These are phyloP conservation scores for Trichoderma semiorbis DNA, from an alignment of 2,329 filamentous ascomycete species.

Conservation along the genomic window DNA sequence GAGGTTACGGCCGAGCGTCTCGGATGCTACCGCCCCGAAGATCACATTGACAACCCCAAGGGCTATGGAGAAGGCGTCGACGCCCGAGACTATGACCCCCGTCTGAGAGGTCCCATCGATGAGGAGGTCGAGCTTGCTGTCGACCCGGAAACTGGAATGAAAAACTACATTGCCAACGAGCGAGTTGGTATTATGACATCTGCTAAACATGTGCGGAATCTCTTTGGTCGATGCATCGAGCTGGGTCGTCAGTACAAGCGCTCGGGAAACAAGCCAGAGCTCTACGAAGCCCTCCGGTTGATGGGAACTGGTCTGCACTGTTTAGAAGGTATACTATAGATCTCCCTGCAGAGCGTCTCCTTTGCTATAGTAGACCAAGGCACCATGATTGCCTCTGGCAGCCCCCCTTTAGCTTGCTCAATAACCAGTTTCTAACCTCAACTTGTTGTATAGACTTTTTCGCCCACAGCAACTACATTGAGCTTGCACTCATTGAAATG, in stretches of 20 bases:
- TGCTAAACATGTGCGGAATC: conserved; percentile 68
- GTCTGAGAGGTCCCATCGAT: conserved; percentile 78
- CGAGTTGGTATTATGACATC: conserved; percentile 75
- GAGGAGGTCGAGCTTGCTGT: conserved; percentile 75
- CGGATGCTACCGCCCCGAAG: conserved; percentile 78
- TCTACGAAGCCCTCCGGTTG: conserved; percentile 81
- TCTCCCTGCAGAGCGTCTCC: not conserved
- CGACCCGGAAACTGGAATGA: conserved; percentile 72
- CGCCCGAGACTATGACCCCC: conserved; percentile 74
- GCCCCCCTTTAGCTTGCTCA: not conserved
- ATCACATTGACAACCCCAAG: conserved; percentile 72
- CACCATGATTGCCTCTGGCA: not conserved
- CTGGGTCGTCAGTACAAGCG: conserved; percentile 69
- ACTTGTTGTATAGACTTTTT: conserved; percentile 62
- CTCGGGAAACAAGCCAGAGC: conserved; percentile 61
- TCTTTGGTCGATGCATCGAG: conserved; percentile 72
- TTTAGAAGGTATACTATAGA: conserved; percentile 59
- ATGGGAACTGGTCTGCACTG: conserved; percentile 88
- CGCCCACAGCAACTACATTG: conserved; percentile 90
- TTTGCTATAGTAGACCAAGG: not conserved
- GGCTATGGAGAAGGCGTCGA: conserved; percentile 90
- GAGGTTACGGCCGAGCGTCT: conserved; percentile 79
- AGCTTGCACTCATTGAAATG: conserved; percentile 82
- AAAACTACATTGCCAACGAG: conserved; percentile 94
- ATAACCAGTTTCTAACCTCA: not conserved